Percentiles rank a stretch among this genome's conserved stretches.
Conservation (phyloP, 2,329 filamentous ascomycete species). For the Sclerotinia minor region DNA sequence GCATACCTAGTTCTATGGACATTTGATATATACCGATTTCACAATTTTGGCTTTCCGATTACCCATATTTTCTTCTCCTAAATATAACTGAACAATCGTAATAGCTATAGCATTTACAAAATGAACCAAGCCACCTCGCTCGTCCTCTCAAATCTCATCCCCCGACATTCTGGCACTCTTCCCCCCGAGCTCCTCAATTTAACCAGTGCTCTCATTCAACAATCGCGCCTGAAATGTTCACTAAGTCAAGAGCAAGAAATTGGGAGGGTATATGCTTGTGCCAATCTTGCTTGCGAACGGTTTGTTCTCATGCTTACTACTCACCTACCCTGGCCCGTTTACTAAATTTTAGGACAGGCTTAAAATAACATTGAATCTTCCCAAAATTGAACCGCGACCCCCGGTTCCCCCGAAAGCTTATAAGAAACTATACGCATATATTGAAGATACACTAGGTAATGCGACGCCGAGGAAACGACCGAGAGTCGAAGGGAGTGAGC, state of each 20-base stretch:
- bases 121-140: slow-evolving; percentile 79
- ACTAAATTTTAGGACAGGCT: slow-evolving; percentile 52
- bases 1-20: not conserved
- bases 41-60: not conserved
- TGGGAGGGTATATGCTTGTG: slow-evolving; percentile 79
- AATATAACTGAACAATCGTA: not conserved
- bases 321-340: not conserved
- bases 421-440: slow-evolving; percentile 77
- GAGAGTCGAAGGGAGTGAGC: not conserved
- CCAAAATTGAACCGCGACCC: slow-evolving; percentile 71
- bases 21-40: slow-evolving; percentile 3
- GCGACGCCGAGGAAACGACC: slow-evolving; percentile 29
- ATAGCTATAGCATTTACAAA: not conserved
- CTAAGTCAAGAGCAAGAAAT: slow-evolving; percentile 86
- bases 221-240: slow-evolving; percentile 75
- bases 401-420: slow-evolving; percentile 80
- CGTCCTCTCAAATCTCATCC: slow-evolving; percentile 70
- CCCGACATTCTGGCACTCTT: slow-evolving; percentile 66
- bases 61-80: not conserved
- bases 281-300: slow-evolving; percentile 87
- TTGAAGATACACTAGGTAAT: slow-evolving; percentile 68
- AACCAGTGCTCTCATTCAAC: slow-evolving; percentile 71
- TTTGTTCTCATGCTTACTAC: slow-evolving; percentile 41
- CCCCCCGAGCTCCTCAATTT: slow-evolving; percentile 70
- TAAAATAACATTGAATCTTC: slow-evolving; percentile 73